These are phyloP conservation scores for Beverwykella pulmonaria DNA, from an alignment of 495 filamentous ascomycete species.

Conservation along the genomic window DNA sequence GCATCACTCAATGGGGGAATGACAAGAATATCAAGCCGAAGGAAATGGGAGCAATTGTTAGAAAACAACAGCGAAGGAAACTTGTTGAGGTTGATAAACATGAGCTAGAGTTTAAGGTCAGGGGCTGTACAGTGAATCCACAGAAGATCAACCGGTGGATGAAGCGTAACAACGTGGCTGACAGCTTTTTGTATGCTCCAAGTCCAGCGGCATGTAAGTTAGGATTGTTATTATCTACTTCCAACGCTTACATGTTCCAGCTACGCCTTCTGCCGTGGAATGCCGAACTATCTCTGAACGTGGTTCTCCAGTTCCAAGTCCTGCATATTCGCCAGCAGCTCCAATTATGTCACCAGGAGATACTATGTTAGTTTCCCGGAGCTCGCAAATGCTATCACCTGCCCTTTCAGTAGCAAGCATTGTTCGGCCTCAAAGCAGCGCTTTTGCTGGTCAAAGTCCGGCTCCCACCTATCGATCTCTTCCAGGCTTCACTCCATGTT, in stretches of 20 bases:
- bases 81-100: slow-evolving; percentile 30
- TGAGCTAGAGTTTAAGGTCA: slow-evolving; percentile 21
- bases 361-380: slow-evolving; percentile 4
- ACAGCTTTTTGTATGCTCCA: slow-evolving; percentile 21
- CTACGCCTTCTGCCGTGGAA: slow-evolving; percentile 27
- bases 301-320: slow-evolving; percentile 24
- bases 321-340: slow-evolving; percentile 18
- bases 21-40: slow-evolving; percentile 42
- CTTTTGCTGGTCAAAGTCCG: slow-evolving; percentile 28
- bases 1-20: slow-evolving; percentile 37
- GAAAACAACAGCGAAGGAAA: slow-evolving; percentile 36
- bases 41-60: slow-evolving; percentile 43
- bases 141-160: slow-evolving; percentile 33
- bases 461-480: slow-evolving; percentile 24
- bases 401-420: slow-evolving; percentile 33
- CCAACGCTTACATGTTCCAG: slow-evolving; percentile 21
- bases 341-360: slow-evolving; percentile 11
- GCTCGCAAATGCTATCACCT: slow-evolving; percentile 26
- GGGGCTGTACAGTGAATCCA: slow-evolving; percentile 27
- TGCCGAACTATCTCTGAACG: slow-evolving; percentile 31
- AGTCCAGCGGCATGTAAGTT: slow-evolving; percentile 33
- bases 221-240: neutral
- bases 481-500: neutral
- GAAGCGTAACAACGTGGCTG: slow-evolving; percentile 21
- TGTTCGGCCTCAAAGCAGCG: slow-evolving; percentile 19